Evolutionary conservation across 495 filamentous ascomycete species (phyloP).

Genomic region (Neurospora pannonica): DNA sequence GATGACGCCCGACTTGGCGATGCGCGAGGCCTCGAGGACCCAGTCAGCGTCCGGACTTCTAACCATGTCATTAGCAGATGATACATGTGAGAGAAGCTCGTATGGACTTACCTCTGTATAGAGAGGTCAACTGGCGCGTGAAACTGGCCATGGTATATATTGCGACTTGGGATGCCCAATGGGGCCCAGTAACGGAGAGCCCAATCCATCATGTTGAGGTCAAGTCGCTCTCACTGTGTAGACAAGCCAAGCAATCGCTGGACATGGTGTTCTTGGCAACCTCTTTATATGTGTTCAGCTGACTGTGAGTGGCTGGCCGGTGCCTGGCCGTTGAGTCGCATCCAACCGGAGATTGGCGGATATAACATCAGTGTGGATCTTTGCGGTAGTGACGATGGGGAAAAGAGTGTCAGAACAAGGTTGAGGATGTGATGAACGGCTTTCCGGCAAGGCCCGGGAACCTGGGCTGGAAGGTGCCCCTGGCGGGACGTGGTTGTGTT

Average conservation of each 20-base stretch:
- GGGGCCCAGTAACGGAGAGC: not conserved
- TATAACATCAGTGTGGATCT: not conserved
- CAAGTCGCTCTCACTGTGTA: not conserved
- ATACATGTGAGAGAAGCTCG: not conserved
- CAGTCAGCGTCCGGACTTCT: not conserved
- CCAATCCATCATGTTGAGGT: not conserved
- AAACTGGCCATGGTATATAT: not conserved
- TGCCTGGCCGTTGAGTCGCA: not conserved
- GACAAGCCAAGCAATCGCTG: not conserved
- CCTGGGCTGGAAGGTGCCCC: not conserved
- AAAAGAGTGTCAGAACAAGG: not conserved
- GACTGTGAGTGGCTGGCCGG: not conserved
- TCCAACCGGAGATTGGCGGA: not conserved
- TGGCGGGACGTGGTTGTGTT: no score
- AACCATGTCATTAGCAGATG: not conserved
- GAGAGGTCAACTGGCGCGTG: not conserved
- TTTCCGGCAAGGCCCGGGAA: not conserved
- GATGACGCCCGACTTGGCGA: constrained; percentile 4
- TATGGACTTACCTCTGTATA: not conserved
- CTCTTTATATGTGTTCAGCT: not conserved
- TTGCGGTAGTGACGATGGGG: not conserved
- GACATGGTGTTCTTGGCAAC: not conserved
- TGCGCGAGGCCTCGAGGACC: not conserved
- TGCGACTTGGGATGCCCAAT: not conserved
- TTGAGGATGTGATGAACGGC: not conserved